Evolutionary conservation across 345 rosid species (phyloP).

Genomic region (Hibiscus trionum): DNA sequence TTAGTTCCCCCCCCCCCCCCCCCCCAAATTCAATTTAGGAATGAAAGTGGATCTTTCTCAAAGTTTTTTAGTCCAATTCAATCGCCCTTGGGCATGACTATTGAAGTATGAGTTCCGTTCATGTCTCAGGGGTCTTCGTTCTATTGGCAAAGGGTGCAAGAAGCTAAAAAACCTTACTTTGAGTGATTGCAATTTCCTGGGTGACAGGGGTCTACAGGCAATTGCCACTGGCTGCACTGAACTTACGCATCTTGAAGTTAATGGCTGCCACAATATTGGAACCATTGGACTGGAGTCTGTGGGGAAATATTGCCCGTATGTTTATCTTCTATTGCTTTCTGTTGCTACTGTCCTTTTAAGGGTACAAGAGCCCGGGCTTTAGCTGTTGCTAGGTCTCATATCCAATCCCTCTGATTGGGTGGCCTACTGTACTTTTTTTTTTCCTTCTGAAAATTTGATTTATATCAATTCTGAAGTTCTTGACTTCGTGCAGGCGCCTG

Average conservation of each 20-base stretch:
- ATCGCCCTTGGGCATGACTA: not conserved
- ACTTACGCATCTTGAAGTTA: slow-evolving; percentile 75
- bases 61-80: not conserved
- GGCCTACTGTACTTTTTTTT: not conserved
- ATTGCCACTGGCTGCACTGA: slow-evolving; percentile 71
- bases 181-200: slow-evolving; percentile 73
- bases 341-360: not conserved
- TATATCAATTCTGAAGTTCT: slow-evolving; percentile 18
- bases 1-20: not conserved
- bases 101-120: slow-evolving; percentile 1
- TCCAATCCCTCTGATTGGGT: not conserved
- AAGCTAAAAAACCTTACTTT: slow-evolving; percentile 63
- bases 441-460: not conserved
- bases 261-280: slow-evolving; percentile 90
- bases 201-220: slow-evolving; percentile 72
- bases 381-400: not conserved
- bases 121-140: slow-evolving; percentile 65
- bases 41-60: not conserved
- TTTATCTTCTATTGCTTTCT: slow-evolving; percentile 1
- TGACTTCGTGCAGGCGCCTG: slow-evolving; percentile 46
- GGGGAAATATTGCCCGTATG: slow-evolving; percentile 77
- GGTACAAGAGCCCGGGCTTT: not conserved
- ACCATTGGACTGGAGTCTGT: slow-evolving; percentile 70
- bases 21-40: not conserved
- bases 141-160: slow-evolving; percentile 76